Percentiles rank a stretch among this genome's conserved stretches.
Conservation (phyloP, 208 protist genomes). For the Trypanosoma mega region DNA sequence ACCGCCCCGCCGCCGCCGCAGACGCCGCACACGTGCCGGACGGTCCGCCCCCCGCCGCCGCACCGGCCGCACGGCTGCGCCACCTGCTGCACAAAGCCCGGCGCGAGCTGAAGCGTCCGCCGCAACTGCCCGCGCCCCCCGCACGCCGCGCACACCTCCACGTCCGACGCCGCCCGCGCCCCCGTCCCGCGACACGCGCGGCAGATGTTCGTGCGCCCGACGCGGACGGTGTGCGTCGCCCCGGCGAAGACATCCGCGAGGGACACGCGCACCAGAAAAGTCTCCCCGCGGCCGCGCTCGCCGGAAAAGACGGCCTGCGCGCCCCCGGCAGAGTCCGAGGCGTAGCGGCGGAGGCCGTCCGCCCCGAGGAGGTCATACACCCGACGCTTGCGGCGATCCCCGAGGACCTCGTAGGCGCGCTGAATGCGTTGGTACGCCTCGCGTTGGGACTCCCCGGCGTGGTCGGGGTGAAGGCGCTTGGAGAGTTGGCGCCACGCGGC, state of each 20-base stretch:
- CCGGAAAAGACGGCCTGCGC: not conserved
- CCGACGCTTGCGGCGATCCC: slow-evolving; percentile 58
- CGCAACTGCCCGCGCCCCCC: slow-evolving; percentile 32
- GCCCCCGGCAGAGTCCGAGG: slow-evolving; percentile 47
- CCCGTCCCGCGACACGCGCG: slow-evolving; percentile 48
- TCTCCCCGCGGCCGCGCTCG: slow-evolving; percentile 68
- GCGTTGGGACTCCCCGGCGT: slow-evolving; percentile 38
- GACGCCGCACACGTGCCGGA: slow-evolving; percentile 63
- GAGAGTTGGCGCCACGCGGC: slow-evolving; percentile 43
- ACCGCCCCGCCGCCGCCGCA: slow-evolving; percentile 45
- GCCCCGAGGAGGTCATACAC: slow-evolving; percentile 75
- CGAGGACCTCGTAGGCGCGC: slow-evolving; percentile 77
- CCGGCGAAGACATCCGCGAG: slow-evolving; percentile 95
- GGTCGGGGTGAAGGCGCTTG: slow-evolving; percentile 54
- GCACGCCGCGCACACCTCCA: slow-evolving; percentile 40
- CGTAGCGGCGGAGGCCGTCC: too few relatives aligned
- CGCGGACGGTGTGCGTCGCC: slow-evolving; percentile 68
- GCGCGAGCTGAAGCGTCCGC: slow-evolving; percentile 37
- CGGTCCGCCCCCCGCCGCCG: slow-evolving; percentile 60
- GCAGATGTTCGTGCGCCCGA: slow-evolving; percentile 83
- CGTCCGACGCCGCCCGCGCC: slow-evolving; percentile 28
- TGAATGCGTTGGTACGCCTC: slow-evolving; percentile 59
- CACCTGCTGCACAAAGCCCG: slow-evolving; percentile 52
- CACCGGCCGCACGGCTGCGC: slow-evolving; percentile 70
- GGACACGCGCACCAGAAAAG: slow-evolving; percentile 67